Evolutionary conservation across 2,329 filamentous ascomycete genomes (phyloP).

Genomic region (Claviceps paspali): DNA sequence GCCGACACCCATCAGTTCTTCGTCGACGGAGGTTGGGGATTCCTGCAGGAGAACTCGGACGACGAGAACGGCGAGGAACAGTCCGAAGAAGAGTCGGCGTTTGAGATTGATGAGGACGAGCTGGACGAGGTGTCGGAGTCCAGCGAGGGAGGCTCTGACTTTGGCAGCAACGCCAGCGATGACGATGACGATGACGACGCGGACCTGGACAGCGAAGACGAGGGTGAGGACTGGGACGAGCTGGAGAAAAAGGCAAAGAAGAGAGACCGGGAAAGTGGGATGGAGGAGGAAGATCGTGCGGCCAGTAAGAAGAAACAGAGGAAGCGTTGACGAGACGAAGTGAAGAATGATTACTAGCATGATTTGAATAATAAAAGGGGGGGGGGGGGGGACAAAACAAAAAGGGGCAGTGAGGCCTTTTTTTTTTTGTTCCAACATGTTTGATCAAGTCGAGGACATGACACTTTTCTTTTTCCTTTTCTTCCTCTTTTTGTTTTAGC

Average conservation of each 20-base stretch:
- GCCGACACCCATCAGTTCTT: conserved; percentile 93
- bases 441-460: no score
- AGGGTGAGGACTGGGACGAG: conserved; percentile 87
- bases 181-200: conserved; percentile 47
- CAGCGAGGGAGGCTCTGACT: conserved; percentile 76
- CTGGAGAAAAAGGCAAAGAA: conserved; percentile 83
- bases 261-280: conserved; percentile 50
- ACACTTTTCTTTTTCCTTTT: no score
- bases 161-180: conserved; percentile 76
- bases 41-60: conserved; percentile 77
- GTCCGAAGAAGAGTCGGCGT: conserved; percentile 81
- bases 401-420: no score
- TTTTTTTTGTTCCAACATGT: no score
- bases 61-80: conserved; percentile 63
- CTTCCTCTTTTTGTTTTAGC: no score
- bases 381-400: no score
- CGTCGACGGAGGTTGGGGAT: conserved; percentile 85
- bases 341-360: no score
- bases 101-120: conserved; percentile 80
- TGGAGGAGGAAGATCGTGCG: conserved; percentile 44
- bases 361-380: no score
- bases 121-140: conserved; percentile 66
- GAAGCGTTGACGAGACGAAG: conserved; percentile 16
- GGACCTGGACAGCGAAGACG: conserved; percentile 53
- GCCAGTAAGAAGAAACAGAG: conserved; percentile 44